phyloP scores from a whole-genome alignment of 176 grass and related monocot genomes.

The Oryza brachyantha region DNA sequence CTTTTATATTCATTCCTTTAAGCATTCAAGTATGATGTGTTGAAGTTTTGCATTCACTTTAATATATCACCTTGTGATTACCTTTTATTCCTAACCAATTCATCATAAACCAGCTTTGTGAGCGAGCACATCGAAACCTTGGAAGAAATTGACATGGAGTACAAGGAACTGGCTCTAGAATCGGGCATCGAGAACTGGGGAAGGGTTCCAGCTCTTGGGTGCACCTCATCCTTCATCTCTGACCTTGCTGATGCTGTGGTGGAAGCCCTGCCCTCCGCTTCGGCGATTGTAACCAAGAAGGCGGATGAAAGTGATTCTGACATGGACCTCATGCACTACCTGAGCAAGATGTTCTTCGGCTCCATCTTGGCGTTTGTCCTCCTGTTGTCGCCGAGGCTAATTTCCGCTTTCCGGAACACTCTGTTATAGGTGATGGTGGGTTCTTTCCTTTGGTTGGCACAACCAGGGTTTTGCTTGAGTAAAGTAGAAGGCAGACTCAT shows the following conservation, averaged over 20 bases:
- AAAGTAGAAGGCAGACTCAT: neutral
- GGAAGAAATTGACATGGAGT: constrained; percentile 99
- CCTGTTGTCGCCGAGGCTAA: constrained; percentile 64
- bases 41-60: neutral
- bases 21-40: neutral
- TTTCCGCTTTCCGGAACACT: constrained; percentile 61
- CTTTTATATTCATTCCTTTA: neutral
- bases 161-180: constrained; percentile 86
- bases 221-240: constrained; percentile 71
- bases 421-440: constrained; percentile 34
- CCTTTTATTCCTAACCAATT: neutral
- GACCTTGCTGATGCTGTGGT: constrained; percentile 77
- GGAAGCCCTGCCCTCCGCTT: constrained; percentile 71
- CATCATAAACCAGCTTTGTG: constrained; percentile 64
- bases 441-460: neutral
- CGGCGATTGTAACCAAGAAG: constrained; percentile 33
- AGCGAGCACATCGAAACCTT: constrained; percentile 98
- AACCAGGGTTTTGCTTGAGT: neutral
- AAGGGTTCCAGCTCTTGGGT: constrained; percentile 85
- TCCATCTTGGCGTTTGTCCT: constrained; percentile 73
- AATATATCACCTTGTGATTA: neutral
- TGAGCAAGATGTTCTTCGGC: constrained; percentile 71
- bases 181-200: constrained; percentile 96
- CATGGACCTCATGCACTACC: constrained; percentile 49
- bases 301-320: constrained; percentile 14